Evolutionary conservation across 768 basidiomycete genomes (phyloP), one percentile per base, ranked within the genome.

Genomic region (Psilocybe sp.): DNA sequence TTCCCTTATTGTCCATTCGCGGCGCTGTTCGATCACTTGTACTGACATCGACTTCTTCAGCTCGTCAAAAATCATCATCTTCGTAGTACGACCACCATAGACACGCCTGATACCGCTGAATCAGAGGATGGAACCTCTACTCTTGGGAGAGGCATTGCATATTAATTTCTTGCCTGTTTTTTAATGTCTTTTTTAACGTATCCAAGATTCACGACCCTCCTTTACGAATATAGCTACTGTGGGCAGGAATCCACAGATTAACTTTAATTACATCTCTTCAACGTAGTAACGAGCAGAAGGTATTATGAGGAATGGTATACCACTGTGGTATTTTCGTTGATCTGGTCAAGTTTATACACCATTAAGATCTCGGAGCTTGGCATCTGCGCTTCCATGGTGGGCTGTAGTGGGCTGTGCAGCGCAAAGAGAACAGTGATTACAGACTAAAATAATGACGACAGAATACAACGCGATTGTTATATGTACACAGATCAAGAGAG

Each of bases 41-140:
- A 4, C 18, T 47, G 19, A 52, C 32, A 13, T 37, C 36, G 19
- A 46, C 11, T 8, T 12, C 11, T n/a, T 34, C 41, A 67, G 66
- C 52, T 64, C 18, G 50, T 56, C 13, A 55, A 64, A 42, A 66
- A 69, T 7, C 23, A 28, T 53, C 56, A 60, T 19, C 46, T 63
- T 32, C 55, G 62, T 16, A 71, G 69, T 46, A 67, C 64, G 1
- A 60, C 63, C n/a, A 69, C 68, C 3, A 61, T 64, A 36, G 61
- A 59, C 12, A 66, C 60, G 12, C 53, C 46, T 3, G 51, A 56
- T 49, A 50, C 51, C 10, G 32, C 20, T 4, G 49, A 43, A 12
- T 52, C 51, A 7, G 53, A 52, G 11, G 45, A 48, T 13, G 52
- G 23, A 16, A 41, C 35, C 1, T 32, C 44, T 5, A 45, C 36